Base-by-base conservation (phyloP, 75 land plant species). In the Azolla pinnata region DNA sequence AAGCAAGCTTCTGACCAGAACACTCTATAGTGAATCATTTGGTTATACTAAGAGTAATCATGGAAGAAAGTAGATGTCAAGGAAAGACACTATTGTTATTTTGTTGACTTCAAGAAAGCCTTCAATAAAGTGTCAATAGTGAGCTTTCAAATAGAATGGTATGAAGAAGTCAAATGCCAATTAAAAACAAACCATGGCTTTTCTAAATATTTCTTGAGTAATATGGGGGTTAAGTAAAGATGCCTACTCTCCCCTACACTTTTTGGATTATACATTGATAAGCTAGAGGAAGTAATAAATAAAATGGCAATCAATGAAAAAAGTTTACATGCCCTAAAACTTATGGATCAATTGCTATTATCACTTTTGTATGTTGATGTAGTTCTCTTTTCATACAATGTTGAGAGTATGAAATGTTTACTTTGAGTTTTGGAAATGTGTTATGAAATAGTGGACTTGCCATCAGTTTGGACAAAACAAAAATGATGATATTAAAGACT, bases 81-180 rank as follows among this genome's bases (percentile, higher is more conserved):
- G 42, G 14, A 14, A 38, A 38, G 42, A 38, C 42, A 38, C 42
- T 38, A 38, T 14, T 38, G 7, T 38, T 38, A 14, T 38, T 38
- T 38, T 38, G 42, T 38, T 7, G 42, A 38, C 42, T 38, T 38
- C 42, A 38, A 38, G 42, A 38, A 38, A 38, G 42, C 42, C 14
- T 38, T 38, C 14, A 14, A 38, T 14, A 38, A 7, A 38, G 42
- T 38, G 42, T 14, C 42, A 38, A 38, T 8, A 38, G 42, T 38
- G 12, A 38, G 42, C 14, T 38, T 8, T 38, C 12, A 14, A 38
- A 38, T 38, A 38, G 42, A 38, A 38, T 38, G 42, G 7, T 38
- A 14, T 38, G 14, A 8, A 38, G 42, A 7, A 38, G 7, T 7
- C 14, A 7, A 8, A 38, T 38, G 42, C 42, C 42, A 38, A 38